Conservation (phyloP, 495 filamentous ascomycete species). For the Cudoniella acicularis region DNA sequence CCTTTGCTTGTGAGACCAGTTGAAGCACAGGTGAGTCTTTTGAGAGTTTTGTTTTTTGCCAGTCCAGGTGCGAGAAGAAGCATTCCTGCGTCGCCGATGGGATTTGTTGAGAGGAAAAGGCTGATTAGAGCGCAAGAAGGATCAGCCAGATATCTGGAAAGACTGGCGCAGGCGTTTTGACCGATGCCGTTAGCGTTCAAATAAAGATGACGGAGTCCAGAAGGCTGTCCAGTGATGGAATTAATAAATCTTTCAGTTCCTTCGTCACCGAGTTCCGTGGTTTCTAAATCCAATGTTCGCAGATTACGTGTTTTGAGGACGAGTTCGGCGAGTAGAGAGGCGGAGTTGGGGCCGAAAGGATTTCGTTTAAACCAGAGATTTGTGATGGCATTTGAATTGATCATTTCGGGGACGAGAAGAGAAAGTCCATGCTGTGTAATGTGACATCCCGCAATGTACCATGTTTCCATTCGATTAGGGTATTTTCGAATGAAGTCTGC, state of each 20-base stretch:
- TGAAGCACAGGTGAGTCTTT: conserved; percentile 26
- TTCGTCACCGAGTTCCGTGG: conserved; percentile 36
- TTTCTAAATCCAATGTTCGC: conserved; percentile 38
- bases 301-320: conserved; percentile 30
- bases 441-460: conserved; percentile 41
- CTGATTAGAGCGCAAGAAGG: conserved; percentile 28
- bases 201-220: conserved; percentile 33
- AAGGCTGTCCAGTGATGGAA: conserved; percentile 16
- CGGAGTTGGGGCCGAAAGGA: conserved; percentile 30
- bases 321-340: conserved; percentile 25
- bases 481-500: conserved; percentile 30
- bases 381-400: conserved; percentile 28
- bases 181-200: conserved; percentile 36
- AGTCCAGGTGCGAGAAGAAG: conserved; percentile 27
- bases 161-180: conserved; percentile 22
- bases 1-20: conserved; percentile 26
- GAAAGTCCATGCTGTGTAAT: conserved; percentile 30
- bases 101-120: conserved; percentile 35
- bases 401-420: conserved; percentile 29
- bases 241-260: conserved; percentile 33
- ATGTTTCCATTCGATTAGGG: conserved; percentile 38
- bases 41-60: conserved; percentile 22
- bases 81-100: conserved; percentile 26
- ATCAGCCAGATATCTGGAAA: conserved; percentile 28
- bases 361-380: conserved; percentile 47